Percentiles rank a stretch among this genome's conserved stretches.
These are phyloP conservation scores for Taphrina betulina DNA, from an alignment of 1,139 yeast species.

Conservation along the genomic window DNA sequence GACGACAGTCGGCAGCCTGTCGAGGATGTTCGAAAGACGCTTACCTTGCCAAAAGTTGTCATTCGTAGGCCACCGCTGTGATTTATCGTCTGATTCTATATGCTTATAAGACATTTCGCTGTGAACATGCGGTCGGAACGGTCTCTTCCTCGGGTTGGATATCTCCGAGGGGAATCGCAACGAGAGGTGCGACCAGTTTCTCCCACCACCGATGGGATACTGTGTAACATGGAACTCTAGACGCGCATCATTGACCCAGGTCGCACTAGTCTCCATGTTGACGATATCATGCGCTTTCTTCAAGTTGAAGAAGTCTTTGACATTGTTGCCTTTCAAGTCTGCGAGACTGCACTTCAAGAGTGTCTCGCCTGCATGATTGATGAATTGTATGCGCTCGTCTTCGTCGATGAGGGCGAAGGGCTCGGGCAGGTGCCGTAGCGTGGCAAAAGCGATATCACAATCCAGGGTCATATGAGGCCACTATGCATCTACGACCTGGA, in stretches of 20 bases:
- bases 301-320: slow-evolving; percentile 2
- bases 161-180: slow-evolving; percentile 9
- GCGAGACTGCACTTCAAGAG: background rate
- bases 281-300: slow-evolving; percentile 10
- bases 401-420: slow-evolving; percentile 18
- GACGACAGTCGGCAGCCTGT: slow-evolving; percentile 11
- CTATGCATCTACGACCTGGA: too few species aligned
- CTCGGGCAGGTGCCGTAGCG: slow-evolving; percentile 8
- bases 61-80: background rate
- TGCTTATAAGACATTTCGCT: slow-evolving; percentile 10
- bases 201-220: slow-evolving; percentile 1
- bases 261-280: slow-evolving; percentile 9
- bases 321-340: background rate
- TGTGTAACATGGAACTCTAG: slow-evolving; percentile 4
- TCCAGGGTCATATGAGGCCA: too few species aligned
- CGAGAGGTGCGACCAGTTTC: slow-evolving; percentile 6
- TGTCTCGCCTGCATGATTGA: slow-evolving; percentile 11
- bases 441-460: slow-evolving; percentile 7
- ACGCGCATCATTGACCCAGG: slow-evolving; percentile 12
- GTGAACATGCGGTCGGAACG: slow-evolving; percentile 2
- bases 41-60: slow-evolving; percentile 10
- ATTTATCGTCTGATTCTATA: background rate
- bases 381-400: background rate
- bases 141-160: background rate
- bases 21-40: slow-evolving; percentile 4